phyloP scores from a whole-genome alignment of 2,329 filamentous ascomycete species.

The Colletotrichum lentis region DNA sequence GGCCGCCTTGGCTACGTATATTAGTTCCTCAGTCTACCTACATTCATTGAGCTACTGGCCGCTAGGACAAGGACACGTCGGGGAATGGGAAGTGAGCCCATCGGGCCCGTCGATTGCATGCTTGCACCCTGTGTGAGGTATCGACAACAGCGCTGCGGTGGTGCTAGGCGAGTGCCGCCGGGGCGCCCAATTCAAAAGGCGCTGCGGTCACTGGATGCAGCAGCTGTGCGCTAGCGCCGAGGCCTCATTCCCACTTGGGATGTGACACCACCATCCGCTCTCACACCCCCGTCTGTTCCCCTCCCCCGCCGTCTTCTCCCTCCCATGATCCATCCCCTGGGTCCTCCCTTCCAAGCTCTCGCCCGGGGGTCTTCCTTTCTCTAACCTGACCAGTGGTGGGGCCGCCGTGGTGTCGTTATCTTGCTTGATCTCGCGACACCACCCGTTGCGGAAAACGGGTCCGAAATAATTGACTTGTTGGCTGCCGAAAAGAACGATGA shows the following conservation, averaged over 20 bases:
- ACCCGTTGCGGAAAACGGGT: not conserved
- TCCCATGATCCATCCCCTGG: not conserved
- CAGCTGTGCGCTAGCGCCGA: conserved; percentile 16
- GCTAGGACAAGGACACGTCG: not conserved
- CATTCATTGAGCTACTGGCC: no score
- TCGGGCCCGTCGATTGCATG: conserved; percentile 11
- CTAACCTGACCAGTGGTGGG: conserved; percentile 11
- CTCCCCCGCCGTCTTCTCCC: not conserved
- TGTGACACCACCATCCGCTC: conserved; percentile 9
- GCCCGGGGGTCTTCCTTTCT: conserved; percentile 8
- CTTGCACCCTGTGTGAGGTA: not conserved
- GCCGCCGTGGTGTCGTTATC: conserved; percentile 18
- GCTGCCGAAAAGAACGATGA: not conserved
- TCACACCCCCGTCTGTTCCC: not conserved
- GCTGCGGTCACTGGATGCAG: conserved; percentile 16
- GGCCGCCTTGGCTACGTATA: no score
- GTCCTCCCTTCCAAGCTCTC: conserved; percentile 5
- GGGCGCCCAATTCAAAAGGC: conserved; percentile 8
- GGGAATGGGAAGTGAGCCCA: not conserved
- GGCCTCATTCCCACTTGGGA: conserved; percentile 14
- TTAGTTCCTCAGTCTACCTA: no score
- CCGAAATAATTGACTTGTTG: not conserved
- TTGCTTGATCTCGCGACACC: conserved; percentile 20
- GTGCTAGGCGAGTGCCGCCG: not conserved
- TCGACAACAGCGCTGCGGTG: not conserved